Evolutionary conservation across 2,329 filamentous ascomycete species (phyloP).

Genomic region (Alternaria gansuensis): DNA sequence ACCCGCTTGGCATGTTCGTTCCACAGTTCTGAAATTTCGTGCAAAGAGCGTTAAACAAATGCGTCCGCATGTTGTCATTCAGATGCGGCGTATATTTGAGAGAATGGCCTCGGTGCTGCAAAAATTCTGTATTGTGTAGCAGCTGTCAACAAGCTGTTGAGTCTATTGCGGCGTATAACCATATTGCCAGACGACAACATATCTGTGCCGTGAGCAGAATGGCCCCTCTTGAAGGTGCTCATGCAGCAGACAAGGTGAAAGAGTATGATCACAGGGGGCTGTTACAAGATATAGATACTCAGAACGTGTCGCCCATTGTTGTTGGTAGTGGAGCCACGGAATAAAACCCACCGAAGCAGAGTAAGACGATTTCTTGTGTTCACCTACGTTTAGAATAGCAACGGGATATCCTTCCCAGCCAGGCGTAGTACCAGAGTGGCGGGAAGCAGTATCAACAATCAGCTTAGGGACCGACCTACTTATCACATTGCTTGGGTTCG

Average conservation of each 20-base stretch:
- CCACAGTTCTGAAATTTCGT: neutral
- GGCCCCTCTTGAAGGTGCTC: no score
- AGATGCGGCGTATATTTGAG: no score
- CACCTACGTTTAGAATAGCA: constrained; percentile 1
- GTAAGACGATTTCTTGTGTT: neutral
- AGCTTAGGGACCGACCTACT: constrained; percentile 12
- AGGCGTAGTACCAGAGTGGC: constrained; percentile 6
- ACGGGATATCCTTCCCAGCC: constrained; percentile 5
- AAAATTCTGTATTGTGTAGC: no score
- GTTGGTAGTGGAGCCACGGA: neutral
- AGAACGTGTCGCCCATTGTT: neutral
- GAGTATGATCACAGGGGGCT: no score
- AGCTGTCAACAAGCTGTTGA: no score
- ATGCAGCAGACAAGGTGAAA: no score
- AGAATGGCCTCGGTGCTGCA: no score
- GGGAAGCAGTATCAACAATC: constrained; percentile 13
- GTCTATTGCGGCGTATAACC: no score
- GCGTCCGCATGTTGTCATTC: neutral
- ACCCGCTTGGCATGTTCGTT: neutral
- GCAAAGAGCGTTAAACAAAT: neutral
- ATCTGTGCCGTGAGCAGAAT: no score
- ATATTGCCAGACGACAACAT: no score
- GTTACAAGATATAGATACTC: no score
- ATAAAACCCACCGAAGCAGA: neutral
- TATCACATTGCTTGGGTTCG: constrained; percentile 10